Evolutionary conservation across 352 stramenopile genomes (phyloP).

Genomic region (Phytopythium kandeliae): DNA sequence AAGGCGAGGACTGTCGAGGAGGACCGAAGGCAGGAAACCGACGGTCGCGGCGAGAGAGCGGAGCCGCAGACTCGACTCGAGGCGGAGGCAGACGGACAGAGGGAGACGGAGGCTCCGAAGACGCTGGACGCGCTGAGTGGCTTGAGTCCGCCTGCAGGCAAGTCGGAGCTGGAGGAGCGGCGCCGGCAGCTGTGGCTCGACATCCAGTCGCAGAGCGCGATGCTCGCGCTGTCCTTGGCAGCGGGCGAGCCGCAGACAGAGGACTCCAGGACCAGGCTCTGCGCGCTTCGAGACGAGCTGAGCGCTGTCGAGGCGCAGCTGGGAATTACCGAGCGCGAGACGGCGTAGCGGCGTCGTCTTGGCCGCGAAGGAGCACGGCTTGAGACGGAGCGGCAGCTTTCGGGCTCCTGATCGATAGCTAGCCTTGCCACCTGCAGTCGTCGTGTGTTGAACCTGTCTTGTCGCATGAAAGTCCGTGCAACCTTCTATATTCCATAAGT

Average conservation of each 20-base stretch:
- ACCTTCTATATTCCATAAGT: too few species aligned
- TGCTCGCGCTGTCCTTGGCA: conserved; percentile 29
- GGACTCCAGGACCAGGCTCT: conserved; percentile 10
- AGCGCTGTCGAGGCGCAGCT: conserved; percentile 16
- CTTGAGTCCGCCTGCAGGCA: background rate
- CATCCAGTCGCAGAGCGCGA: conserved; percentile 43
- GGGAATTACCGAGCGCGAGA: too few species aligned
- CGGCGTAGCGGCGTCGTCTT: too few species aligned
- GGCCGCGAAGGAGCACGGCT: too few species aligned
- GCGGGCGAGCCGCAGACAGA: conserved; percentile 8
- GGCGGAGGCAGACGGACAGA: background rate
- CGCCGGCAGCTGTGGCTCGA: conserved; percentile 46
- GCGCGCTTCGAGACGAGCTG: conserved; percentile 18
- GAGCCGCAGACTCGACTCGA: background rate
- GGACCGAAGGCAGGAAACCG: background rate
- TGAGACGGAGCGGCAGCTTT: too few species aligned
- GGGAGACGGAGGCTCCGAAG: background rate
- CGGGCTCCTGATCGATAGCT: too few species aligned
- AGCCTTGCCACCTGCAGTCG: too few species aligned
- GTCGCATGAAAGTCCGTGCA: too few species aligned
- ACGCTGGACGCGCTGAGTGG: too few species aligned
- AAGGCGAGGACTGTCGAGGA: background rate
- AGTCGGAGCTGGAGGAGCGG: conserved; percentile 20
- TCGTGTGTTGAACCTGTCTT: too few species aligned
- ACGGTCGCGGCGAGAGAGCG: background rate